These are phyloP conservation scores for Tylopilus sp. DNA, from an alignment of 1,284 basidiomycete species.

Conservation along the genomic window DNA sequence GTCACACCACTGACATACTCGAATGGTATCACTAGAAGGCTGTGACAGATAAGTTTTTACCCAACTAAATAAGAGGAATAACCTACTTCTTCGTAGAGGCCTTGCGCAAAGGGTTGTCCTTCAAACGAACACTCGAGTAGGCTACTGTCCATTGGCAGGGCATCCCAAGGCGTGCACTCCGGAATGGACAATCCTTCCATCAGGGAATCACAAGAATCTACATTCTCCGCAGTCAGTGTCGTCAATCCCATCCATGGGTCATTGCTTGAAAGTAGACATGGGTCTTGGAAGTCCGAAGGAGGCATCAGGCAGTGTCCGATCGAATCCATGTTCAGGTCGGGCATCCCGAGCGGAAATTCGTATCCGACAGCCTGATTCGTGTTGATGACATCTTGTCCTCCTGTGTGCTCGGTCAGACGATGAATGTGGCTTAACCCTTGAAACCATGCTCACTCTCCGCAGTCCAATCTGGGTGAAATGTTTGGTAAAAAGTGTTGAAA, in stretches of 20 bases:
- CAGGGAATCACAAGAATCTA: background rate
- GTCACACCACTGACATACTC: slow-evolving; percentile 12
- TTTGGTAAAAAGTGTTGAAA: background rate
- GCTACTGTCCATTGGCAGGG: no score
- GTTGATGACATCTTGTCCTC: no score
- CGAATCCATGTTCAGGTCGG: background rate
- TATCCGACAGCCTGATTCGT: background rate
- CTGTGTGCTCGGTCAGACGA: slow-evolving; percentile 7
- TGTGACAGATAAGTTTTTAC: background rate
- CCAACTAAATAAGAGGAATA: background rate
- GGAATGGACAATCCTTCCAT: background rate
- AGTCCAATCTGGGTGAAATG: background rate
- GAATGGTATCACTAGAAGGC: background rate
- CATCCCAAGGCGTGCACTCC: background rate
- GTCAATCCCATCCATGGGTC: background rate
- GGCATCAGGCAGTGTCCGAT: background rate
- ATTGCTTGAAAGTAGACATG: background rate
- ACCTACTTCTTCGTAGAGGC: slow-evolving; percentile 1
- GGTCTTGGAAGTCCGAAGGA: background rate
- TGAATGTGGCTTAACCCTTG: background rate
- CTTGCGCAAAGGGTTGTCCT: background rate
- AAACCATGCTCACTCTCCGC: slow-evolving; percentile 8
- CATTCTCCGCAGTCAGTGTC: background rate
- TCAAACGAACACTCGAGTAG: background rate
- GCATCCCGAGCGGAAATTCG: no score